Evolutionary conservation across 108 stramenopile species (phyloP), one percentile per base, ranked within the genome.

Genomic region (Skeletonema potamos): DNA sequence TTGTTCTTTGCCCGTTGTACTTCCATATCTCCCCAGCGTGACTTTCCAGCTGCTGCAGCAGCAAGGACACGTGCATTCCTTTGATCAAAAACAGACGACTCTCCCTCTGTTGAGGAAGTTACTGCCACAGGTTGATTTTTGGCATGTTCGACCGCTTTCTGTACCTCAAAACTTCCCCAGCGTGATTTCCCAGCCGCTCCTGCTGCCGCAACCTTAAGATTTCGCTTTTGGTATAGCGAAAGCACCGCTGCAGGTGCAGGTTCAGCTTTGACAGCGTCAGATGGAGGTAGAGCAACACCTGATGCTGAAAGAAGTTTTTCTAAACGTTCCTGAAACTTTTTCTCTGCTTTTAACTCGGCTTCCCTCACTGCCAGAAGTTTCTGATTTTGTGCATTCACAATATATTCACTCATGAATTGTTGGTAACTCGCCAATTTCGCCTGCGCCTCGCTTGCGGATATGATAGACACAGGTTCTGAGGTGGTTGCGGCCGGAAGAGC

Each of bases 11-110:
- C 58, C 26, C 59, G 55, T 5, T 82, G 46, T 6, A 84, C 61
- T 58, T 92, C 91, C 74, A 58, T 71, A 72, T 70, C 72, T 11
- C 91, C 91, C 91, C 91, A 92, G 26, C 91, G 87, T 10, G 88
- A 87, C 59, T 87, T 89, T 29, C 92, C 92, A 43, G 86, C 88
- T 54, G 63, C 58, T 11, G 86, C 92, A 18, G 84, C 85, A 2
- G 84, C 87, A 5, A 73, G 44, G 11, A 90, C 83, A 13, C 79
- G 82, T 27, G 85, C 84, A 79, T 84, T 93, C 39, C 89, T 81
- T 36, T 2, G 13, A 15, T 41, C 48, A 48, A 51, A 51, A 51
- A 51, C 15, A 22, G 48, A 51, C 18, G 48, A 51, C 1, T 51
- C 48, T 22, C 7, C 48, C 22, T 9, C 48, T 0, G 22, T 22